Evolutionary conservation across 2,329 filamentous ascomycete species (phyloP).

Genomic region (Arthrobotrys iridis): DNA sequence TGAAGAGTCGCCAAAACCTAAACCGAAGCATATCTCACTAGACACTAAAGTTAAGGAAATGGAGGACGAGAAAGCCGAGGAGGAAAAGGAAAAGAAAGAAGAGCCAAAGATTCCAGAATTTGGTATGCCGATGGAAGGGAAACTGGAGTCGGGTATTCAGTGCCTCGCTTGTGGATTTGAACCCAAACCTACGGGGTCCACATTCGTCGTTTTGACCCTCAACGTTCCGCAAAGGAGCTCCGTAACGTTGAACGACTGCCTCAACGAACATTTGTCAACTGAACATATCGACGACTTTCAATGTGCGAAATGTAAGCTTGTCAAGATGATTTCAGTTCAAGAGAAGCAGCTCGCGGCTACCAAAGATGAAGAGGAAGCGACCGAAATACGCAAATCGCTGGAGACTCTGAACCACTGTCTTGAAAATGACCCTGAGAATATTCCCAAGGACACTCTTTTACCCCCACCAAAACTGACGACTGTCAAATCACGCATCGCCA

Average conservation of each 20-base stretch:
- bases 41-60: constrained; percentile 37
- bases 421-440: constrained; percentile 80
- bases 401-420: constrained; percentile 75
- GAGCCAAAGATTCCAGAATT: constrained; percentile 61
- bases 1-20: constrained; percentile 8
- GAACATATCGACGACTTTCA: constrained; percentile 97
- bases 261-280: constrained; percentile 92
- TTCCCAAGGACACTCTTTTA: constrained; percentile 76
- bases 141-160: constrained; percentile 92
- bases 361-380: constrained; percentile 28
- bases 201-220: constrained; percentile 90
- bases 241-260: constrained; percentile 84
- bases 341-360: constrained; percentile 68
- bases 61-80: background rate
- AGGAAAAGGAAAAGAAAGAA: constrained; percentile 2
- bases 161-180: constrained; percentile 90
- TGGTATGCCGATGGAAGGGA: constrained; percentile 91
- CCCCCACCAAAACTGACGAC: constrained; percentile 72
- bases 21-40: constrained; percentile 39
- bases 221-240: constrained; percentile 86
- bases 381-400: constrained; percentile 52
- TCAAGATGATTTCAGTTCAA: constrained; percentile 76
- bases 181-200: constrained; percentile 82
- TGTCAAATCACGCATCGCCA: constrained; percentile 83
- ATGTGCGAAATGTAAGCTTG: constrained; percentile 89